Evolutionary conservation across 2,329 filamentous ascomycete genomes (phyloP).

Genomic region (Blumeria hordei): DNA sequence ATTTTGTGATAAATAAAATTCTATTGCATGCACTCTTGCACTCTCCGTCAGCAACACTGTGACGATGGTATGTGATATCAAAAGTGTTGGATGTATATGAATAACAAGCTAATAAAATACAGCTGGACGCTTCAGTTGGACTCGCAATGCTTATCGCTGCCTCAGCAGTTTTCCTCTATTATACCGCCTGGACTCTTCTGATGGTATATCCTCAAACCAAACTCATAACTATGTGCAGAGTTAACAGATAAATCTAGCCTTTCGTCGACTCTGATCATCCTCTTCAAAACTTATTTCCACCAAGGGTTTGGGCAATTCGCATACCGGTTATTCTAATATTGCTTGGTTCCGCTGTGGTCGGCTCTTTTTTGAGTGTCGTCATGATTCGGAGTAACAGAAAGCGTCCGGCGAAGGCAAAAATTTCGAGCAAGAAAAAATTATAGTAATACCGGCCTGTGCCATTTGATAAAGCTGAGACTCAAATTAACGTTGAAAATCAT

Average conservation of each 20-base stretch:
- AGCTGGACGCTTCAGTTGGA: constrained; percentile 80
- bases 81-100: not conserved
- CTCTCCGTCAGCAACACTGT: constrained; percentile 5
- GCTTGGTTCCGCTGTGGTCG: constrained; percentile 76
- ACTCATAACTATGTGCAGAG: not conserved
- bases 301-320: constrained; percentile 94
- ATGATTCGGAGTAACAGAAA: constrained; percentile 99
- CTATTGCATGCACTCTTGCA: too few relatives aligned
- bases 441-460: constrained; percentile 18
- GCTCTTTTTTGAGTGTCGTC: constrained; percentile 83
- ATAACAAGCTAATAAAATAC: constrained; percentile 5
- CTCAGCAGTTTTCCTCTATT: constrained; percentile 62
- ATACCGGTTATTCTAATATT: constrained; percentile 93
- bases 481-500: too few relatives aligned
- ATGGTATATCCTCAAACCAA: constrained; percentile 39
- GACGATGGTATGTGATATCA: constrained; percentile 13
- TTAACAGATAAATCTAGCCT: constrained; percentile 32
- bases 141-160: constrained; percentile 54
- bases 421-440: constrained; percentile 67
- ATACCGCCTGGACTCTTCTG: constrained; percentile 89
- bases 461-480: too few relatives aligned
- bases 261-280: constrained; percentile 92
- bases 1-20: too few relatives aligned
- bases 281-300: constrained; percentile 84
- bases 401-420: constrained; percentile 84